These are phyloP conservation scores for Malassezia vespertilionis DNA, from an alignment of 1,284 basidiomycete species.

Conservation along the genomic window DNA sequence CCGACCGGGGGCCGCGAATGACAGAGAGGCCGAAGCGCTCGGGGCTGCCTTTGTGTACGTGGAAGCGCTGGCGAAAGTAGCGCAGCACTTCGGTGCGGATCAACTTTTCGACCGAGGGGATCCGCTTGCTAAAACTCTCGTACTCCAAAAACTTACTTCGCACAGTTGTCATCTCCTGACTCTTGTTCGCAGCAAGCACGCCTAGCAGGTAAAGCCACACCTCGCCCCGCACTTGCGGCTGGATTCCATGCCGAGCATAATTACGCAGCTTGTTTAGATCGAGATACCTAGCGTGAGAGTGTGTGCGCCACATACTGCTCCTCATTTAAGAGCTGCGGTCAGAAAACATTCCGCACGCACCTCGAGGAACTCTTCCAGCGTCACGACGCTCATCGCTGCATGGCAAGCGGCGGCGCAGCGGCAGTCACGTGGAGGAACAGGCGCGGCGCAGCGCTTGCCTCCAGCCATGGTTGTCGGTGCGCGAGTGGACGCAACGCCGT, in stretches of 20 bases:
- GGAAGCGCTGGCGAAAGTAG: slow-evolving; percentile 39
- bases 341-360: slow-evolving; percentile 2
- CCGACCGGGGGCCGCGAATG: slow-evolving; percentile 2
- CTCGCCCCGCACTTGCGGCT: slow-evolving; percentile 40
- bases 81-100: slow-evolving; percentile 36
- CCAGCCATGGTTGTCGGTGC: slow-evolving; percentile 1
- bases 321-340: slow-evolving; percentile 30
- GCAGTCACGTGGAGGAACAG: too few relatives aligned
- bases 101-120: slow-evolving; percentile 34
- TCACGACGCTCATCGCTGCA: slow-evolving; percentile 28
- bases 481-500: slow-evolving; percentile 1
- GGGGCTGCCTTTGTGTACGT: background rate
- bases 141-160: slow-evolving; percentile 42
- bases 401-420: too few relatives aligned
- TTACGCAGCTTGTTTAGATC: slow-evolving; percentile 39
- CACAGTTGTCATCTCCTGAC: slow-evolving; percentile 44
- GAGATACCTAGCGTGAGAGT: slow-evolving; percentile 21
- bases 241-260: slow-evolving; percentile 40
- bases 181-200: slow-evolving; percentile 43
- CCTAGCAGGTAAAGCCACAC: slow-evolving; percentile 46
- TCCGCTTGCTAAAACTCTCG: slow-evolving; percentile 38
- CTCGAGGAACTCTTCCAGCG: slow-evolving; percentile 38
- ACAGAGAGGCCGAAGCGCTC: slow-evolving; percentile 2
- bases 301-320: slow-evolving; percentile 27
- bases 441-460: too few relatives aligned